phyloP scores from a whole-genome alignment of 2,329 filamentous ascomycete genomes.

The Cercospora zeina region DNA sequence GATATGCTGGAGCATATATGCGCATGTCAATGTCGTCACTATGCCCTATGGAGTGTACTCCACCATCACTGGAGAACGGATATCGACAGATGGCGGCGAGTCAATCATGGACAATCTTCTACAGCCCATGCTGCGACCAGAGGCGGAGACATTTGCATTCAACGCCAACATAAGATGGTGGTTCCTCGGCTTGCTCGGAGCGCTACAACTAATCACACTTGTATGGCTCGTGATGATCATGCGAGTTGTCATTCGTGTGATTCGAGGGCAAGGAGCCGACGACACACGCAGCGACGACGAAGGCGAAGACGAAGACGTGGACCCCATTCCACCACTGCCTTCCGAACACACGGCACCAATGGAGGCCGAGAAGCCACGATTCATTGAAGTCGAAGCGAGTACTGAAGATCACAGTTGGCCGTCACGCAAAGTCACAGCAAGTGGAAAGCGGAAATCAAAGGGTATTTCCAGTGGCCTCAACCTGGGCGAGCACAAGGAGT shows the following conservation, averaged over 20 bases:
- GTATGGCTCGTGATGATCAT: conserved; percentile 91
- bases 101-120: conserved; percentile 60
- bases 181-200: conserved; percentile 75
- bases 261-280: conserved; percentile 75
- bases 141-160: conserved; percentile 73
- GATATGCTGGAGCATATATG: conserved; percentile 80
- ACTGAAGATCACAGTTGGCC: conserved; percentile 60
- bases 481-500: conserved; percentile 75
- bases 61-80: conserved; percentile 55
- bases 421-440: conserved; percentile 34
- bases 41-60: conserved; percentile 71
- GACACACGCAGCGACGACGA: conserved; percentile 88
- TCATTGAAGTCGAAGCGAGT: conserved; percentile 69
- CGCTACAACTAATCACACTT: conserved; percentile 76
- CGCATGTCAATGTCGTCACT: conserved; percentile 58
- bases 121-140: conserved; percentile 70
- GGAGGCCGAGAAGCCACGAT: conserved; percentile 34
- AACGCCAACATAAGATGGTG: conserved; percentile 70
- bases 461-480: conserved; percentile 52
- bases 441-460: conserved; percentile 49
- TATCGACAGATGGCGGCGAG: conserved; percentile 53
- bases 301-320: conserved; percentile 61
- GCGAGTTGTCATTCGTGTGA: conserved; percentile 75
- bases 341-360: conserved; percentile 22
- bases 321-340: conserved; percentile 31